These are phyloP conservation scores for Eremomyces bilateralis DNA, from an alignment of 495 filamentous ascomycete genomes.

Conservation along the genomic window DNA sequence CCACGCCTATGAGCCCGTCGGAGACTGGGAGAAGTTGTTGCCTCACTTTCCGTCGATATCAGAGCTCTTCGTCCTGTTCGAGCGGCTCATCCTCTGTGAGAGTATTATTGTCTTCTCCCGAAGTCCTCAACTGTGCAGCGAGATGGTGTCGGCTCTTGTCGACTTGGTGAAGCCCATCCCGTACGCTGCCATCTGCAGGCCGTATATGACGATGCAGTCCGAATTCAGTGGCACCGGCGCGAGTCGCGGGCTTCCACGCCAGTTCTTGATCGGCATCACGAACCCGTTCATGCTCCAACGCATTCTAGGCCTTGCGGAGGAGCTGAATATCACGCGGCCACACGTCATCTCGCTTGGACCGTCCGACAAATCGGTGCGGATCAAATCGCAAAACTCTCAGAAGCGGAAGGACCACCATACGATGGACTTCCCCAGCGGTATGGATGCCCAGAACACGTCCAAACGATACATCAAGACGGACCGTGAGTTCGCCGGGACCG, in stretches of 20 bases:
- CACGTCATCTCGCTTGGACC: constrained; percentile 13
- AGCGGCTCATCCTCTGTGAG: constrained; percentile 17
- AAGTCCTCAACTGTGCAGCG: constrained; percentile 15
- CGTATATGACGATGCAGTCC: constrained; percentile 19
- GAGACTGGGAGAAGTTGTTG: constrained; percentile 13
- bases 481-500: constrained; percentile 4
- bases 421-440: constrained; percentile 4
- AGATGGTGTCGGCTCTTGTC: constrained; percentile 13
- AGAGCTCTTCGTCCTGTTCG: constrained; percentile 15
- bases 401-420: constrained; percentile 9
- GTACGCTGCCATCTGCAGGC: constrained; percentile 13
- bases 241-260: constrained; percentile 10
- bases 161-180: constrained; percentile 17
- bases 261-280: constrained; percentile 15
- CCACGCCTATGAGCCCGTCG: constrained; percentile 14
- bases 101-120: constrained; percentile 15
- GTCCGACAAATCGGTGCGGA: constrained; percentile 3
- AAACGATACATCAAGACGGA: constrained; percentile 12
- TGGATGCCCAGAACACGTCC: neutral
- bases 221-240: constrained; percentile 12
- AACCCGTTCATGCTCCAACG: constrained; percentile 17
- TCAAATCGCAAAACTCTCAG: constrained; percentile 6
- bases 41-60: constrained; percentile 13
- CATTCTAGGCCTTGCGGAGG: constrained; percentile 6
- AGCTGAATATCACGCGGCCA: constrained; percentile 5